Base-by-base conservation (phyloP, 2,329 filamentous ascomycete species). In the Aspergillus aculeatinus region DNA sequence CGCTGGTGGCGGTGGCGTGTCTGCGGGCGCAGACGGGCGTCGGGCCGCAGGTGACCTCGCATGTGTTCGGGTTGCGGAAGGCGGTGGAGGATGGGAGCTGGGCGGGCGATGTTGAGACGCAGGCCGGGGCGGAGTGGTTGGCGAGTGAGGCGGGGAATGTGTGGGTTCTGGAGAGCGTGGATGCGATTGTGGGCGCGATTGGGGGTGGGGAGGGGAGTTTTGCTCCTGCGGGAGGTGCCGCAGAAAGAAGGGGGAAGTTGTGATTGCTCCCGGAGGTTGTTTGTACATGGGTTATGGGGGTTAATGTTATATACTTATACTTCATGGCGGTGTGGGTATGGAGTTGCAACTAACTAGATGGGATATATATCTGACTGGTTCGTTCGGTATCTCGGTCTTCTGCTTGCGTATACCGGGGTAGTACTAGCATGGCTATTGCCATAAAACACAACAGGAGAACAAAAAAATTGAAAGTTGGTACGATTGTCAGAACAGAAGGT, bases 21-120 rank as follows among this genome's bases (percentile, higher is more conserved):
- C 73, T 96, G 72, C 79, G 91, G 3, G 84, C 91, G 49, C 91
- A 95, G 80, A 90, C 89, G 10, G 91, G 91, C 0, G 91, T 95
- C 0, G 91, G 87, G 0, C 91, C 91, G 1, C 91, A 95, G 80
- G 90, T 96, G 12, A 77, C 89, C 19, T 91, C 88, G 65, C 91
- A 96, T 75, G 82, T 95, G 0, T 94, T 92, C 77, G 91, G 91
- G 0, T 72, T 96, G 75, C 77, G 89, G 60, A 95, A 95, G 79
- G 89, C 86, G 0, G 81, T 89, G 55, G 86, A 89, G 64, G 87
- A 92, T 73, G 89, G 88, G 1, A 80, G 79, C 21, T 82, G 75
- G 74, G 82, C 76, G 42, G 72, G 76, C 54, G 82, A 83, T 58
- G 78, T 80, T 52, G 77, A 84, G 64, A 81, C 80, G 0, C 82